These are phyloP conservation scores for Ophiostoma sp. DNA, from an alignment of 2,329 filamentous ascomycete species.

Conservation along the genomic window DNA sequence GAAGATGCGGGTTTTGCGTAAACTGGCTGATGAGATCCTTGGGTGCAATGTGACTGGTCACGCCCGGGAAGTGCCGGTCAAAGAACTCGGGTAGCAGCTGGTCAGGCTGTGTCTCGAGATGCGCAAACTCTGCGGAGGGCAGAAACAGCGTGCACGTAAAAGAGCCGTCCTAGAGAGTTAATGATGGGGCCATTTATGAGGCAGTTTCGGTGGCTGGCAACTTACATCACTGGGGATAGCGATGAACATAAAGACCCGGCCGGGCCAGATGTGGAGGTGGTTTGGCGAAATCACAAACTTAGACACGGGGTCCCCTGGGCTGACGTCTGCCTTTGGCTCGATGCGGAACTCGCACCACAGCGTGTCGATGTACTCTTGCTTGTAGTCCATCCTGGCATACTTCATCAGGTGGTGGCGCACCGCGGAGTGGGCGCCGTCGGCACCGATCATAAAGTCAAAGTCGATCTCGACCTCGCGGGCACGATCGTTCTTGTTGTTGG, in stretches of 20 bases:
- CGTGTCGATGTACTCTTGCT: constrained; percentile 92
- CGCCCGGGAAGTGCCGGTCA: constrained; percentile 77
- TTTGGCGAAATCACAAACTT: constrained; percentile 80
- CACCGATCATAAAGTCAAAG: constrained; percentile 93
- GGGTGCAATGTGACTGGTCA: constrained; percentile 64
- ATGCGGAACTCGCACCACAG: constrained; percentile 97
- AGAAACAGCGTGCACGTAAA: constrained; percentile 96
- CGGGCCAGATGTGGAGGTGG: constrained; percentile 96
- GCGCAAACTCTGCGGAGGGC: constrained; percentile 61
- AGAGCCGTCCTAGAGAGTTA: constrained; percentile 58
- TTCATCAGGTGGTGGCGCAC: constrained; percentile 95
- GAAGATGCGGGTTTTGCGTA: constrained; percentile 75
- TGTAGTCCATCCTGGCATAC: constrained; percentile 80
- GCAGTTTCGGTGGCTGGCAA: background rate
- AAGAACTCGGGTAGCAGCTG: constrained; percentile 63
- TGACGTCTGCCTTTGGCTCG: constrained; percentile 41
- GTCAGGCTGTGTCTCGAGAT: constrained; percentile 56
- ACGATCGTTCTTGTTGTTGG: constrained; percentile 36
- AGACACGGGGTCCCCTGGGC: constrained; percentile 32
- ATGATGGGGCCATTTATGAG: too few relatives aligned
- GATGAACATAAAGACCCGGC: constrained; percentile 94
- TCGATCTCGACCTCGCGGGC: constrained; percentile 68
- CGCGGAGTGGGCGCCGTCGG: constrained; percentile 90
- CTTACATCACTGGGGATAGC: constrained; percentile 64
- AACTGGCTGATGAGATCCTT: constrained; percentile 69